phyloP scores from a whole-genome alignment of 2,329 filamentous ascomycete genomes.

The Alternaria sp. region DNA sequence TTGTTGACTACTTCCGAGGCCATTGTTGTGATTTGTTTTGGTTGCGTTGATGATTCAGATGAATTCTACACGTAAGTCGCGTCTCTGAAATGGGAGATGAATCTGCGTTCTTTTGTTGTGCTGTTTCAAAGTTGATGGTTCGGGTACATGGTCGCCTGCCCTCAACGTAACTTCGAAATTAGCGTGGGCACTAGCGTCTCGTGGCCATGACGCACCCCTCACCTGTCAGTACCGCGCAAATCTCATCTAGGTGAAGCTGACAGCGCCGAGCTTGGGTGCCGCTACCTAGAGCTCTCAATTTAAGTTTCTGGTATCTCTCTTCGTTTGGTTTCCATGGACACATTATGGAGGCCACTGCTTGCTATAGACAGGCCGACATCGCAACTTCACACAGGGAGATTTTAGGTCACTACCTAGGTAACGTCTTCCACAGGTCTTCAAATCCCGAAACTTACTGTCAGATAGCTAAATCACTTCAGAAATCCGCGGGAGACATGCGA shows the following conservation, averaged over 20 bases:
- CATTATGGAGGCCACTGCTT: neutral
- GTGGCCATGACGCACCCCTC: conserved; percentile 13
- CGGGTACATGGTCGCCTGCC: conserved; percentile 15
- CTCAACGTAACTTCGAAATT: conserved; percentile 17
- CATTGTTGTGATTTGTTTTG: conserved; percentile 31
- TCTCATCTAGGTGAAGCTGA: neutral
- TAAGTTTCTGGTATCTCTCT: neutral
- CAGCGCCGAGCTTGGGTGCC: neutral
- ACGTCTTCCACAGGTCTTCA: neutral
- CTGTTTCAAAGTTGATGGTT: conserved; percentile 15
- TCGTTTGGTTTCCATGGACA: neutral
- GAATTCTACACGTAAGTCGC: conserved; percentile 23
- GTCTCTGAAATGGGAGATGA: conserved; percentile 9
- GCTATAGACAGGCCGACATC: neutral
- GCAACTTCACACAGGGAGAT: neutral
- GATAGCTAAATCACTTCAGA: neutral
- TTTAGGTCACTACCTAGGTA: neutral
- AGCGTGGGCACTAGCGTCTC: conserved; percentile 20
- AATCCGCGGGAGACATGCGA: neutral
- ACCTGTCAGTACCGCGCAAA: neutral
- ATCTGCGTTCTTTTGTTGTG: conserved; percentile 12
- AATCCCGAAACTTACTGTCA: neutral
- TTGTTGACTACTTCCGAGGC: conserved; percentile 67
- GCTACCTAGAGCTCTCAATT: neutral
- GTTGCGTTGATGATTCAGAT: conserved; percentile 6